Evolutionary conservation across 2,329 filamentous ascomycete genomes (phyloP), one percentile per base, ranked within the genome.

Genomic region (Chaetomium strumarium): DNA sequence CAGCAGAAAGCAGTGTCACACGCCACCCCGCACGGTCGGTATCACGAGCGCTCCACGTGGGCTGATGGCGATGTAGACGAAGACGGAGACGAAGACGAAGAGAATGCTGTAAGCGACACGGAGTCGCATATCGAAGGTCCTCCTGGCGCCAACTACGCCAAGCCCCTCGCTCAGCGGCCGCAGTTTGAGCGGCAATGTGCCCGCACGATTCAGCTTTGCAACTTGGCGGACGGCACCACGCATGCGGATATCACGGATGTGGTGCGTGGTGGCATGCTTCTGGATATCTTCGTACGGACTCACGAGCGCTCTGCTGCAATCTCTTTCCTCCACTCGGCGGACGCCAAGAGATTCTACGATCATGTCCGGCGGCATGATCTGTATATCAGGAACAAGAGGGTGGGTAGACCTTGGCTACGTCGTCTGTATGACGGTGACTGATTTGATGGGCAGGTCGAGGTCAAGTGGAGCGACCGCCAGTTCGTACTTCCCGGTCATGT

Each of bases 381-480:
- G 47, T 86, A 86, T 62, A 74, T 93, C 57, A 80, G 80, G 46
- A 77, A 78, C 49, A 87, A 85, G 66, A 75, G 81, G 60, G 86
- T 89, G 68, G 64, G 80, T 65, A 13, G 9, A n/a, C 29, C 17
- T 17, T 9, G 33, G 17, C 20, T 34, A 5, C 29, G 16, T n/a
- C 38, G 38, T 19, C 14, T n/a, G 13, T 14, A n/a, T 56, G 13
- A 36, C 9, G 33, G 19, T 29, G 29, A 43, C 49, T 53, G 41
- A 46, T 36, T 10, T 33, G 19, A 36, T 11, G 39, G 14, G 45
- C 53, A 91, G 86, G 72, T 90, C 44, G 76, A 83, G 13, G 74
- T 88, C 36, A 74, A 73, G 55, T 92, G 88, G 88, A 79, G 76
- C 47, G 80, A 88, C 34, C 79, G 81, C 12, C 88, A 91, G 61